Conservation (phyloP, 257 asterid species). For the Primulina eburnea region DNA sequence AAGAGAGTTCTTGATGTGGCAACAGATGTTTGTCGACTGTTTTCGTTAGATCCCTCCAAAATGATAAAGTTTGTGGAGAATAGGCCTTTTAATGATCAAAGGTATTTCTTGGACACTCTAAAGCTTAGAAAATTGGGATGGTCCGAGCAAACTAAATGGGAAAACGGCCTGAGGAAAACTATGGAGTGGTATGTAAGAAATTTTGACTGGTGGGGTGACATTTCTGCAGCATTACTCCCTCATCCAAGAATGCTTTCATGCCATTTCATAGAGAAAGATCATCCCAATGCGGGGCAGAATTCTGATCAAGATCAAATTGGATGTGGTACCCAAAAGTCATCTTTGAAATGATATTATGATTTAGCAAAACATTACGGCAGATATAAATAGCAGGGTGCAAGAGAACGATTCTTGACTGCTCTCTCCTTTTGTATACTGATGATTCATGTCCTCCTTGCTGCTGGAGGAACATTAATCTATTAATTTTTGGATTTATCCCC, state of each 20-base stretch:
- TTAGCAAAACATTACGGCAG: background rate
- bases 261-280: slow-evolving; percentile 12
- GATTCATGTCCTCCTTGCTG: background rate
- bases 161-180: slow-evolving; percentile 23
- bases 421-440: background rate
- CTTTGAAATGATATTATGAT: slow-evolving; percentile 11
- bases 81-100: slow-evolving; percentile 27
- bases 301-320: background rate
- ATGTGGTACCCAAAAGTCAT: background rate
- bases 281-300: background rate
- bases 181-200: slow-evolving; percentile 23
- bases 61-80: slow-evolving; percentile 37
- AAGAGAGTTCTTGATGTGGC: slow-evolving; percentile 48
- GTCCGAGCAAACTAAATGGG: slow-evolving; percentile 25
- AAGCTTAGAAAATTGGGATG: slow-evolving; percentile 26
- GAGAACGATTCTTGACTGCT: background rate
- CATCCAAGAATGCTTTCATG: slow-evolving; percentile 25
- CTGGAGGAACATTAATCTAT: background rate
- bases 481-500: background rate
- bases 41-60: slow-evolving; percentile 28
- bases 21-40: slow-evolving; percentile 36
- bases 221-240: slow-evolving; percentile 26
- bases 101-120: slow-evolving; percentile 20
- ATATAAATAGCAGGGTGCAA: background rate
- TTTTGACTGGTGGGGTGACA: slow-evolving; percentile 27